Percentiles rank a stretch among this genome's conserved stretches.
Evolutionary conservation across 441 rosid genomes (phyloP).

Genomic region (Populus trichocarpa): DNA sequence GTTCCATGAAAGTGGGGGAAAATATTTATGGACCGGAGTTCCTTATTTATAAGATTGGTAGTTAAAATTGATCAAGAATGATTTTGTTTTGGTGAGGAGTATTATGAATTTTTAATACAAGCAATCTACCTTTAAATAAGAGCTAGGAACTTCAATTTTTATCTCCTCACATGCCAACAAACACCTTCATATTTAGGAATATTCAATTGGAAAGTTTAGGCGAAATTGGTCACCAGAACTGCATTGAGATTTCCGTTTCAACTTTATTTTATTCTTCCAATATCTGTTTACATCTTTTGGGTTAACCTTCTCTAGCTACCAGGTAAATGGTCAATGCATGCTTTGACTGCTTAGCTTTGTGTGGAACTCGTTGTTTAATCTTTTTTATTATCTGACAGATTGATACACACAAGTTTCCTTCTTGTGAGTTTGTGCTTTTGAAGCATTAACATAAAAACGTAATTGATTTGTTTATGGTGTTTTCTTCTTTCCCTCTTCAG

Average conservation of each 20-base stretch:
- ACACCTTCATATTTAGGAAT: too few species aligned
- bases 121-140: background rate
- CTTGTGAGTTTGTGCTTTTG: background rate
- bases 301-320: background rate
- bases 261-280: background rate
- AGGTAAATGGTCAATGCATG: background rate
- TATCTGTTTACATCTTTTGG: background rate
- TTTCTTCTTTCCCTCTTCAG: constrained; percentile 19
- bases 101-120: background rate
- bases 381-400: background rate
- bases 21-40: background rate
- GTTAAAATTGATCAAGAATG: too few species aligned
- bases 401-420: background rate
- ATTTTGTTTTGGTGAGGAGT: too few species aligned
- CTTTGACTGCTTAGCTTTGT: background rate
- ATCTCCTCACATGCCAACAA: too few species aligned
- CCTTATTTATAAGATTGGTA: too few species aligned
- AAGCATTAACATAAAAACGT: background rate
- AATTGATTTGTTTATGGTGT: background rate
- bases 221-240: constrained; percentile 2
- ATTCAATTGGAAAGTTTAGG: background rate
- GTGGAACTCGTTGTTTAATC: too few species aligned
- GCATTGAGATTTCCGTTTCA: background rate
- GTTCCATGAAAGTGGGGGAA: background rate
- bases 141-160: background rate